Evolutionary conservation across 208 protist genomes (phyloP), one percentile per base, ranked within the genome.

Genomic region (Leishmania major): DNA sequence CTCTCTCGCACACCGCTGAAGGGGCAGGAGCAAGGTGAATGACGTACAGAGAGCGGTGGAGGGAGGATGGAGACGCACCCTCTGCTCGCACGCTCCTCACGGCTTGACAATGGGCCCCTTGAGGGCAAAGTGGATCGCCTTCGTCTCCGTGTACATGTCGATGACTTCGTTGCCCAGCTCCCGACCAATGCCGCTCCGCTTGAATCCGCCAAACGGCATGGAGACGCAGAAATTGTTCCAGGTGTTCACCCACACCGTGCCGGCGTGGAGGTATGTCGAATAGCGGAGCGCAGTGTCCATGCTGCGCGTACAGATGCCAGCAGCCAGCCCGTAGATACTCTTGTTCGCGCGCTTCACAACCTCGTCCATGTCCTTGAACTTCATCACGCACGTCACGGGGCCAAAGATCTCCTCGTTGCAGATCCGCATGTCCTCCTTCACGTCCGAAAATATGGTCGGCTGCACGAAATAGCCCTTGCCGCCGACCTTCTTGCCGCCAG

Each of bases 381-480:
- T 96, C 83, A 97, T 85, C 75, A 97, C 88, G 76, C 89, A 95
- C 67, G 91, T 90, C 3, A 98, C 94, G 35, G 96, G 96, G 53
- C 96, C 96, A 78, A 98, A 98, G 88, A 97, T 97, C 84, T 97
- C 95, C 79, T 98, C 95, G 45, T 90, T 77, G 75, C 77, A 92
- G 77, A 98, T 95, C 66, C 79, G 87, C 89, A 95, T 95, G 51
- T 92, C 74, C 75, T 97, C 93, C 62, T 84, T 83, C 55, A 95
- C 92, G 77, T 95, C 78, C 35, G 91, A 73, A 69, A 98, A 96
- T 71, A 98, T 88, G 35, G 95, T 98, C 55, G 95, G 94, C 75
- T 92, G 70, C 45, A 98, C 85, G 79, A 96, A 98, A 91, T 96
- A 97, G 59, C 95, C 95, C 70, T 88, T 86, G 57, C 86, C 70